Evolutionary conservation across 768 basidiomycete species (phyloP), one percentile per base, ranked within the genome.

Genomic region (Calocybe indica): DNA sequence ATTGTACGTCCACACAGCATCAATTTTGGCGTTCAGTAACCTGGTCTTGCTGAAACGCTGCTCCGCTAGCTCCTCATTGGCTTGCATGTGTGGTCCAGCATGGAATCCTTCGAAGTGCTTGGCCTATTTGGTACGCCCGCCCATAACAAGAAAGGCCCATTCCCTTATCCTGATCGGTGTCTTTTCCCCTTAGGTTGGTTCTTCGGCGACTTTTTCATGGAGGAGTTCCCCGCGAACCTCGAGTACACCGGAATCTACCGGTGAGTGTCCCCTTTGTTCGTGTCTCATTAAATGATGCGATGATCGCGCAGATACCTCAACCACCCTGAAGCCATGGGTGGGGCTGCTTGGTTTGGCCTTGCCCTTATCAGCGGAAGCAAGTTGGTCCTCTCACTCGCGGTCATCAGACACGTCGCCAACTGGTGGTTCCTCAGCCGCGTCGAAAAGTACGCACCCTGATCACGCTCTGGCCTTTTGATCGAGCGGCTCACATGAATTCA

Each of bases 191-290:
- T 48, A 92, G 91, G 96, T 22, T 99, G 96, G 96, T 94, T 97
- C 69, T 99, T 96, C 56, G 93, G 92, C 15, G 92, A 95, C 66
- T 95, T 95, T 69, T 94, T 94, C 74, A 86, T 94, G 68, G 91
- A 95, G 57, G 87, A 92, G 52, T 94, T 90, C 64, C 92, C 95
- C 3, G 70, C 87, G 0, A 81, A 89, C 51, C 71, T 98, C 7
- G 92, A 94, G 50, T 98, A 98, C 62, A 94, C 92, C 45, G 96
- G 96, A 31, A 97, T 99, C 55, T 99, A 95, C 68, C 83, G 95
- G 82, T 92, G 58, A 43, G 70, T 56, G 22, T 51, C 51, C 29
- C 15, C 36, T 33, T 43, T 46, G 42, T 35, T 33, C 36, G 10
- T 32, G 8, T 15, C 35, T 8, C 7, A n/a, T 12, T 7, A 35